phyloP scores from a whole-genome alignment of 257 asterid genomes.

The Solanum dulcamara region DNA sequence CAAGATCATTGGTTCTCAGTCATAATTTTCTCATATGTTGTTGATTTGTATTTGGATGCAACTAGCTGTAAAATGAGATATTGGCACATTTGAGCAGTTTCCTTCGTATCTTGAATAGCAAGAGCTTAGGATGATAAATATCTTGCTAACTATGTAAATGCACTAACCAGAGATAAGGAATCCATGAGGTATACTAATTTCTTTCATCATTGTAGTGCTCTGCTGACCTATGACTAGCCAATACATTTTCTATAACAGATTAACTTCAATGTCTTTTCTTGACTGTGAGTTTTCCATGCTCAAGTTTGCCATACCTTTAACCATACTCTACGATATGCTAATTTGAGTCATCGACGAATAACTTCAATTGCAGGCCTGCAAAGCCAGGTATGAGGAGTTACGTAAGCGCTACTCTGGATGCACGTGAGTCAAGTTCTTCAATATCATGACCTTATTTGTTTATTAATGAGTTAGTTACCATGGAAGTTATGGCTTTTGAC shows the following conservation, averaged over 20 bases:
- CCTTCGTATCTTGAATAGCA: not conserved
- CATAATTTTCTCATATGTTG: not conserved
- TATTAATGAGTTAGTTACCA: not conserved
- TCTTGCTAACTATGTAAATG: not conserved
- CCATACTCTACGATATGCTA: not conserved
- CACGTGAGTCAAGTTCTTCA: slow-evolving; percentile 36
- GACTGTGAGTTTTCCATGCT: not conserved
- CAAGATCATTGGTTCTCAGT: not conserved
- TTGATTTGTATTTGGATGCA: not conserved
- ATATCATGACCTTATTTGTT: not conserved
- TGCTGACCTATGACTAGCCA: not conserved
- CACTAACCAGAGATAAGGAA: not conserved
- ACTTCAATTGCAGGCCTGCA: slow-evolving; percentile 62
- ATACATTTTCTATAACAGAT: not conserved
- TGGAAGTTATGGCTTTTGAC: not conserved
- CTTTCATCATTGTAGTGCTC: not conserved
- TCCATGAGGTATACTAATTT: not conserved
- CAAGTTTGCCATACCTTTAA: not conserved
- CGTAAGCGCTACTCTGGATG: slow-evolving; percentile 60
- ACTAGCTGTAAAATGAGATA: not conserved
- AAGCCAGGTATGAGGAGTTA: slow-evolving; percentile 61
- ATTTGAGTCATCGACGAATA: not conserved
- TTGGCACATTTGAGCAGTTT: not conserved
- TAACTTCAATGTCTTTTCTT: not conserved
- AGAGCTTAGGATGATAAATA: not conserved